These are phyloP conservation scores for Syzygium aromaticum DNA, from an alignment of 345 rosid genomes.

Conservation along the genomic window DNA sequence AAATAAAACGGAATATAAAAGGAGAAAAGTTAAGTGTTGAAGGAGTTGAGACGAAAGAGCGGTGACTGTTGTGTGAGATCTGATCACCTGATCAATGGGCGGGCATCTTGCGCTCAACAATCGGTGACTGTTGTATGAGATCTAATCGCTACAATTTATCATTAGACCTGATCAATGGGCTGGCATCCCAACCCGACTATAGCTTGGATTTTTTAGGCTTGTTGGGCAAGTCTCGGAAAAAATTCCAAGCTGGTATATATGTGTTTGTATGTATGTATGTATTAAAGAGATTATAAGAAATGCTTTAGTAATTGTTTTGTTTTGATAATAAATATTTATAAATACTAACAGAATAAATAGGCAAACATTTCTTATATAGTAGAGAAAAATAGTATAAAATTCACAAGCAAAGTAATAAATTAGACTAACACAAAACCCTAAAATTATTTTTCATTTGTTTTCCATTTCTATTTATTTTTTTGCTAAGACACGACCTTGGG, in stretches of 20 bases:
- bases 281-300: not conserved
- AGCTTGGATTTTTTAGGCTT: not conserved
- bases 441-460: not conserved
- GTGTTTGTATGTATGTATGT: not conserved
- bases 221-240: not conserved
- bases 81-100: no score
- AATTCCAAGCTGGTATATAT: not conserved
- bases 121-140: no score
- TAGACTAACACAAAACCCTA: not conserved
- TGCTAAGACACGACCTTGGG: not conserved
- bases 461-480: not conserved
- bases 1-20: not conserved
- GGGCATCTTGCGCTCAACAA: no score
- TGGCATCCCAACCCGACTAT: not conserved
- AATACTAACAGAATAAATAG: not conserved
- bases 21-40: not conserved
- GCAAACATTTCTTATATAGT: not conserved
- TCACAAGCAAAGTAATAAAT: not conserved
- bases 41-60: not conserved
- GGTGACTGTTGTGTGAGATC: not conserved
- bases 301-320: not conserved
- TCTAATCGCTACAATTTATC: not conserved
- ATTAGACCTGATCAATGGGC: not conserved
- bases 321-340: not conserved
- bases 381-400: not conserved